phyloP scores from a whole-genome alignment of 225 moss, liverwort and hornwort species.

The Neckera pumila region DNA sequence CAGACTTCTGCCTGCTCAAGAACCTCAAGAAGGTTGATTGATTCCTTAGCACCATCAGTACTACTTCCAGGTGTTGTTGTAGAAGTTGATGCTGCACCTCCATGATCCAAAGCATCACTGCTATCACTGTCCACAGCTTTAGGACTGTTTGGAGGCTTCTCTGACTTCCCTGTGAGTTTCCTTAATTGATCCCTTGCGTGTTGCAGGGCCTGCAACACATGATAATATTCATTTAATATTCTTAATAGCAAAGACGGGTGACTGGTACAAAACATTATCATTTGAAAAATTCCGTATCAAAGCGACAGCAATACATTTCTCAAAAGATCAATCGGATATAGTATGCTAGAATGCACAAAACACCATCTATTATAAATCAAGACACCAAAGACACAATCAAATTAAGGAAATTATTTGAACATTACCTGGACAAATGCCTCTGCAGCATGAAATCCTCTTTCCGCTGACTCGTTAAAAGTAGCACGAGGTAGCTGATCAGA shows the following conservation, averaged over 20 bases:
- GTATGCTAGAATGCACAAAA: not conserved
- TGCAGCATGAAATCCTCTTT: conserved; percentile 87
- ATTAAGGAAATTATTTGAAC: not conserved
- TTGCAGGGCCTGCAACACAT: conserved; percentile 51
- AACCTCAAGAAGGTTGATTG: conserved; percentile 43
- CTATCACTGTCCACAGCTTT: conserved; percentile 7
- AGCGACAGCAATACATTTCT: not conserved
- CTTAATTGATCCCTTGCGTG: conserved; percentile 62
- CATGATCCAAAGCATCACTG: conserved; percentile 25
- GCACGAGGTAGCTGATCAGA: conserved; percentile 73
- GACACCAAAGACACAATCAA: not conserved
- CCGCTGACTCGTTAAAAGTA: conserved; percentile 67
- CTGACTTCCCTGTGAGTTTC: conserved; percentile 50
- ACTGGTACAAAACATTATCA: not conserved
- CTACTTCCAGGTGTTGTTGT: conserved; percentile 10
- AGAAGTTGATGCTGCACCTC: conserved; percentile 20
- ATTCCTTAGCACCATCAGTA: not conserved
- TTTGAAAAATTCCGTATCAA: not conserved
- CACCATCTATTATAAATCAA: not conserved
- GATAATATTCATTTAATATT: not conserved
- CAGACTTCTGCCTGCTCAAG: conserved; percentile 66
- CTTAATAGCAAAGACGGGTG: not conserved
- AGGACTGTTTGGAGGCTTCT: conserved; percentile 27
- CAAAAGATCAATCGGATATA: not conserved
- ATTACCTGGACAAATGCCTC: conserved; percentile 86